phyloP scores from a whole-genome alignment of 2,329 filamentous ascomycete species.

The Teratosphaeria nubilosa region DNA sequence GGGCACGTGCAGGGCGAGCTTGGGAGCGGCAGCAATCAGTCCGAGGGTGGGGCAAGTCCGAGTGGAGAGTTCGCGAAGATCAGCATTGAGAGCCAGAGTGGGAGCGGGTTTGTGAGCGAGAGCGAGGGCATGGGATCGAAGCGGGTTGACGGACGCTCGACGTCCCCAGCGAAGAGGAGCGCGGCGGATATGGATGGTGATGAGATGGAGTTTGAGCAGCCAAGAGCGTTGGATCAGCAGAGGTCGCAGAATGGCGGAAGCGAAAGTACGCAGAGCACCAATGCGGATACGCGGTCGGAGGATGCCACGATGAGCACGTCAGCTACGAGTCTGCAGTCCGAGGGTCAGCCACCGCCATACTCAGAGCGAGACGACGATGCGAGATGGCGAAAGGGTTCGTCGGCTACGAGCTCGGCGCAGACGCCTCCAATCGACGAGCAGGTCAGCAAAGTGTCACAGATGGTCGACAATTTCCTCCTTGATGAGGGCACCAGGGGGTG shows the following conservation, averaged over 20 bases:
- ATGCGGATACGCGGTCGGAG: slow-evolving; percentile 4
- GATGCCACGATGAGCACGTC: slow-evolving; percentile 11
- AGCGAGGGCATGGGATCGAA: slow-evolving; percentile 5
- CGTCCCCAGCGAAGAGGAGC: slow-evolving; percentile 46
- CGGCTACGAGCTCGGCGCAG: slow-evolving; percentile 14
- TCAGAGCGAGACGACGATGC: slow-evolving; percentile 17
- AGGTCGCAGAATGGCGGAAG: slow-evolving; percentile 7
- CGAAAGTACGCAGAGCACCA: slow-evolving; percentile 7
- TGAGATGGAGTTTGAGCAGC: slow-evolving; percentile 14
- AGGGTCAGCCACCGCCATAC: slow-evolving; percentile 12
- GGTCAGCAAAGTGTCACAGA: slow-evolving; percentile 58
- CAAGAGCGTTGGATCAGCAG: slow-evolving; percentile 11
- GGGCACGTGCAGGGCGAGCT: slow-evolving; percentile 45
- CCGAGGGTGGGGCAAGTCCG: slow-evolving; percentile 20
- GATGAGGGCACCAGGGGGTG: slow-evolving; percentile 66
- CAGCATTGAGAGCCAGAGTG: slow-evolving; percentile 12
- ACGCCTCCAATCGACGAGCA: slow-evolving; percentile 48
- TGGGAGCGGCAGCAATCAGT: slow-evolving; percentile 11
- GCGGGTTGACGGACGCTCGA: slow-evolving; percentile 29
- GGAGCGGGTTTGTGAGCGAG: slow-evolving; percentile 11
- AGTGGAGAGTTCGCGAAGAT: slow-evolving; percentile 20
- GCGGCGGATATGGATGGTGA: slow-evolving; percentile 45
- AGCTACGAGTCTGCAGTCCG: slow-evolving; percentile 12
- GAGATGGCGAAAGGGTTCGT: slow-evolving; percentile 2
- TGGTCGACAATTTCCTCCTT: slow-evolving; percentile 44